Evolutionary conservation across 495 filamentous ascomycete species (phyloP).

Genomic region (Neurospora sp.): DNA sequence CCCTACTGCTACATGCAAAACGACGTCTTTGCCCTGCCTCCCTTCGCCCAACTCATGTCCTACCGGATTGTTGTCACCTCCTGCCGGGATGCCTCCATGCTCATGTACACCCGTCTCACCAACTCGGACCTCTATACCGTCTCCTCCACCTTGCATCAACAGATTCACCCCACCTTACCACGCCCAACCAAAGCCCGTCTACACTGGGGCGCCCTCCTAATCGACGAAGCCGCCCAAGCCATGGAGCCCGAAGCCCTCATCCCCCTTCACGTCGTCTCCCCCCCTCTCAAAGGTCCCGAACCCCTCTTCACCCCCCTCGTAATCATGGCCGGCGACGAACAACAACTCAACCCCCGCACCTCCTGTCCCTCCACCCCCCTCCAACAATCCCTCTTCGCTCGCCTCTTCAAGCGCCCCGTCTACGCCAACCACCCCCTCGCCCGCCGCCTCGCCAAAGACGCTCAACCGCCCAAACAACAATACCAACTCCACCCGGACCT

Average conservation of each 20-base stretch:
- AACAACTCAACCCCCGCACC: conserved; percentile 43
- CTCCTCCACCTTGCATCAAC: conserved; percentile 4
- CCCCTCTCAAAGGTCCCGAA: conserved; percentile 26
- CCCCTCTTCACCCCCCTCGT: conserved; percentile 29
- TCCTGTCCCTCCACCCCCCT: conserved; percentile 29
- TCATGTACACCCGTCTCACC: conserved; percentile 38
- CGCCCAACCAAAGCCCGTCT: conserved; percentile 11
- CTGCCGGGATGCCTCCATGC: conserved; percentile 39
- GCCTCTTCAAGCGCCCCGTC: conserved; percentile 34
- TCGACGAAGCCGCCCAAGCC: conserved; percentile 50
- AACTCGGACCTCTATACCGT: conserved; percentile 24
- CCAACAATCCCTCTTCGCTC: conserved; percentile 40
- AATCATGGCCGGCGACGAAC: conserved; percentile 48
- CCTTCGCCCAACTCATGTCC: conserved; percentile 39
- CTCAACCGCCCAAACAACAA: background rate
- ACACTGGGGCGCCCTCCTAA: conserved; percentile 44
- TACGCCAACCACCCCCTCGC: conserved; percentile 43
- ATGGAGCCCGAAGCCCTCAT: conserved; percentile 43
- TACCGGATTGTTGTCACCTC: conserved; percentile 41
- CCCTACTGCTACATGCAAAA: conserved; percentile 38
- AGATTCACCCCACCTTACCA: conserved; percentile 10
- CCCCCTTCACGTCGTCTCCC: conserved; percentile 39
- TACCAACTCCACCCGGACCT: conserved; percentile 4
- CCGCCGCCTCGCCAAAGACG: conserved; percentile 13
- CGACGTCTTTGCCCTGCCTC: conserved; percentile 37